phyloP scores from a whole-genome alignment of 1,139 yeast species.

The Hansenula sp. region DNA sequence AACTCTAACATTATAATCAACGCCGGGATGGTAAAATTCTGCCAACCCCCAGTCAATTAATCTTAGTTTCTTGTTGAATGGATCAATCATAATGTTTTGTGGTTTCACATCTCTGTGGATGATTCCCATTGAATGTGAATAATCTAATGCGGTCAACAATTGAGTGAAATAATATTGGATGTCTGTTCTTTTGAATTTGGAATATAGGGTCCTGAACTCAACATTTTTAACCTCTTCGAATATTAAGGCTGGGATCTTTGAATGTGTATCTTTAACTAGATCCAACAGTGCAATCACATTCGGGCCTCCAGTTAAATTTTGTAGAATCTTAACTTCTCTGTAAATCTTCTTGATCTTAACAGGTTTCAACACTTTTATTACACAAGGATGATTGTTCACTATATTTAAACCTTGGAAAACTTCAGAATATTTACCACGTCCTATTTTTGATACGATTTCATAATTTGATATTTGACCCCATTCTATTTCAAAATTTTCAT shows the following conservation, averaged over 20 bases:
- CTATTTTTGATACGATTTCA: constrained; percentile 89
- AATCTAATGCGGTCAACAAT: constrained; percentile 85
- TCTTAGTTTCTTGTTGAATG: constrained; percentile 63
- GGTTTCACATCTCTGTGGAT: constrained; percentile 99
- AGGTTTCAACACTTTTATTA: constrained; percentile 93
- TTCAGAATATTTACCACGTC: constrained; percentile 96
- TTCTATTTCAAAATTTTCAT: constrained; percentile 59
- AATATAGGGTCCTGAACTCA: constrained; percentile 87
- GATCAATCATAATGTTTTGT: constrained; percentile 98
- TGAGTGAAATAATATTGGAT: constrained; percentile 88
- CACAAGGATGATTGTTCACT: constrained; percentile 52
- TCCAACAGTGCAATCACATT: constrained; percentile 80
- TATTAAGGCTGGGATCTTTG: constrained; percentile 89
- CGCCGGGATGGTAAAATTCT: constrained; percentile 93
- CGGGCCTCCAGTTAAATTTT: constrained; percentile 83
- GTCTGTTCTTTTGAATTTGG: constrained; percentile 82
- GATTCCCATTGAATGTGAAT: constrained; percentile 94
- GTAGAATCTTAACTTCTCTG: constrained; percentile 89
- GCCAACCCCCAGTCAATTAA: constrained; percentile 99
- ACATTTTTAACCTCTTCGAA: constrained; percentile 89
- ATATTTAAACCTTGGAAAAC: constrained; percentile 82
- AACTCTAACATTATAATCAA: constrained; percentile 93
- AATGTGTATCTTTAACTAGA: constrained; percentile 84
- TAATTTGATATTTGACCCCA: constrained; percentile 69
- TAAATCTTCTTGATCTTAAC: constrained; percentile 95